phyloP scores from a whole-genome alignment of 768 basidiomycete species.

The Lentinula raphanica region DNA sequence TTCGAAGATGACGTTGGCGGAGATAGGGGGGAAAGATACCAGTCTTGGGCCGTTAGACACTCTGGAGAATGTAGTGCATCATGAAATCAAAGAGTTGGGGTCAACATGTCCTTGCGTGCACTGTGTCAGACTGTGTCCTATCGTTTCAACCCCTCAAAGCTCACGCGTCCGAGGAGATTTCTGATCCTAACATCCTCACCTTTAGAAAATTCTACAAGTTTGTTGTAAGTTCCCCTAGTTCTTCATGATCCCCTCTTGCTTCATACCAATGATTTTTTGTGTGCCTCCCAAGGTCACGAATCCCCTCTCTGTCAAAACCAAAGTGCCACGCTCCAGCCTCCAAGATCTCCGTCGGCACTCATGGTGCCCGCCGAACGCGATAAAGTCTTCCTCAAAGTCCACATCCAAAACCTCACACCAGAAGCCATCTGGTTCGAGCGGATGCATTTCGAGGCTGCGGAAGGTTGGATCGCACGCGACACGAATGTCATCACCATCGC shows the following conservation, averaged over 20 bases:
- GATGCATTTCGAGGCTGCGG: constrained; percentile 73
- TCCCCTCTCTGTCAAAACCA: constrained; percentile 92
- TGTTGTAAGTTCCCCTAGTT: constrained; percentile 50
- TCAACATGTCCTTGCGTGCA: constrained; percentile 83
- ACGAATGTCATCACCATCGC: constrained; percentile 37
- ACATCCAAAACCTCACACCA: constrained; percentile 83
- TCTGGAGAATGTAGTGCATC: constrained; percentile 63
- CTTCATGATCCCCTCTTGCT: background rate
- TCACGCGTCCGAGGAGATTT: constrained; percentile 43
- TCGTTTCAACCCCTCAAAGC: constrained; percentile 55
- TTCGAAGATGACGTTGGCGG: constrained; percentile 56
- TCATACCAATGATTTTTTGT: background rate
- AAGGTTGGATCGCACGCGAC: constrained; percentile 59
- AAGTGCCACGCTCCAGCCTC: constrained; percentile 79
- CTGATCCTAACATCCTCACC: constrained; percentile 34
- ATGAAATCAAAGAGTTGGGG: constrained; percentile 95
- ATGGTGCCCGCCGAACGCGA: constrained; percentile 62
- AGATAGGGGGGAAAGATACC: constrained; percentile 52
- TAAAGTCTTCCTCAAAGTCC: constrained; percentile 87
- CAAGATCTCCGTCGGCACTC: constrained; percentile 67
- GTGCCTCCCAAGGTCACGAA: constrained; percentile 73
- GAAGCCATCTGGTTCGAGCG: constrained; percentile 74
- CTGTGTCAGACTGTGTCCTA: constrained; percentile 81
- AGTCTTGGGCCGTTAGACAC: constrained; percentile 52
- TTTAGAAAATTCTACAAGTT: constrained; percentile 72